Evolutionary conservation across 1,284 basidiomycete genomes (phyloP), one percentile per base, ranked within the genome.

Genomic region (Chalciporus sp.): DNA sequence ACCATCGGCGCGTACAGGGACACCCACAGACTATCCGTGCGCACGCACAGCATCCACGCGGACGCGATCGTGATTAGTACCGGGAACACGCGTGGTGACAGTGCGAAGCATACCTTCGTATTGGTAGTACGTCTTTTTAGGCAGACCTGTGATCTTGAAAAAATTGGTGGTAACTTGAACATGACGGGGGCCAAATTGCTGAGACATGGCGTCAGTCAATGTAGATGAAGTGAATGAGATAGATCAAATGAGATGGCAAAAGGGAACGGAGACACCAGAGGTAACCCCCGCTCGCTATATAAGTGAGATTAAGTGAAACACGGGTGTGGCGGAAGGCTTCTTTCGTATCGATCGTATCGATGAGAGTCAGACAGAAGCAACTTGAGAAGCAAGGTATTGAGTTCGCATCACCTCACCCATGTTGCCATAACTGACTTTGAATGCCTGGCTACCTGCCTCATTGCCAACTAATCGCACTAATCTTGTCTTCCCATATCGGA

Each of bases 51-150:
- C 16, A 45, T 35, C 23, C 54, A 54, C 45, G 42, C 46, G 51
- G 46, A 51, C 31, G 35, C 9, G 35, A 37, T 37, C 39, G 47
- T 17, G 26, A 49, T 56, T 33, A 39, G 20, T 42, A 43, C 23
- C 47, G 43, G 52, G 56, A 50, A 8, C 1, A 31, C 42, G 42
- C 49, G 42, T 48, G 50, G 40, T n/a, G 20, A 51, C 11, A 27
- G 43, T 35, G 47, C 1, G 39, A 42, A 57, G 29, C 71, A 60
- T 53, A 77, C 75, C 66, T 42, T 78, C 73, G 40, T 78, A 76
- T 29, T 76, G 76, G 41, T 61, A 62, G 9, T 74, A 74, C 0
- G 17, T 1, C 7, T 61, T 66, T 10, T 49, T 59, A 0, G 75
- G 73, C 10, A 75, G 59, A 0, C 65, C 66, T 1, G 57, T 66